A percentile compares a stretch with the other conserved stretches of the same genome.
These are phyloP conservation scores for Sicyos baderoa DNA, from an alignment of 306 rosid species.

Conservation along the genomic window DNA sequence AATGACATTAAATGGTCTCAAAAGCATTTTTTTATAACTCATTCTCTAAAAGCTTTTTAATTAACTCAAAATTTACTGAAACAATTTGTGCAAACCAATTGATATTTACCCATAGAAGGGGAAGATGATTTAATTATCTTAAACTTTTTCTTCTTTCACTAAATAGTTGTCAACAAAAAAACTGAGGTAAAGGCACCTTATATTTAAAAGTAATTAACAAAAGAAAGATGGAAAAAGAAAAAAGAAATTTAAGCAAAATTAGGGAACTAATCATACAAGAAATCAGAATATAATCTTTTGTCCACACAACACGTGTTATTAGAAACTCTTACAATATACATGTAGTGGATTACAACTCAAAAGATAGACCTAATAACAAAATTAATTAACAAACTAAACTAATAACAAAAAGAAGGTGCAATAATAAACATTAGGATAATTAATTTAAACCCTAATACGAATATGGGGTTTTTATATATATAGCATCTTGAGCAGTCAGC, in stretches of 20 bases:
- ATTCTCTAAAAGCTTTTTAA: too few relatives aligned
- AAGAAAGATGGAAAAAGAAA: not conserved
- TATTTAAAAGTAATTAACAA: not conserved
- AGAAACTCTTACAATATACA: not conserved
- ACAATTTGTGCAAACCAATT: too few relatives aligned
- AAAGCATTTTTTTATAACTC: too few relatives aligned
- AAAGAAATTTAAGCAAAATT: not conserved
- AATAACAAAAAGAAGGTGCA: not conserved
- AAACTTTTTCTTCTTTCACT: too few relatives aligned
- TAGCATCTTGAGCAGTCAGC: slow-evolving; percentile 71
- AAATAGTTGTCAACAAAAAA: too few relatives aligned
- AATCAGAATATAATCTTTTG: not conserved
- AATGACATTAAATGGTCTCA: too few relatives aligned
- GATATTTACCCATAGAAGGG: too few relatives aligned
- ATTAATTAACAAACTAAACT: not conserved
- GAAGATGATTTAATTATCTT: too few relatives aligned
- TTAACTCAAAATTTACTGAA: too few relatives aligned
- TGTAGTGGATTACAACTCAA: slow-evolving; percentile 8
- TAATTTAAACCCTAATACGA: not conserved
- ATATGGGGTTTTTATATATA: not conserved
- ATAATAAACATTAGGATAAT: not conserved
- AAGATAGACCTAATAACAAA: not conserved
- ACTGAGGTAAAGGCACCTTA: too few relatives aligned
- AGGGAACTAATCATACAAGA: not conserved
- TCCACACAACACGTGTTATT: not conserved